Conservation (phyloP, 2,329 filamentous ascomycete genomes). For the Basipetospora sp. region DNA sequence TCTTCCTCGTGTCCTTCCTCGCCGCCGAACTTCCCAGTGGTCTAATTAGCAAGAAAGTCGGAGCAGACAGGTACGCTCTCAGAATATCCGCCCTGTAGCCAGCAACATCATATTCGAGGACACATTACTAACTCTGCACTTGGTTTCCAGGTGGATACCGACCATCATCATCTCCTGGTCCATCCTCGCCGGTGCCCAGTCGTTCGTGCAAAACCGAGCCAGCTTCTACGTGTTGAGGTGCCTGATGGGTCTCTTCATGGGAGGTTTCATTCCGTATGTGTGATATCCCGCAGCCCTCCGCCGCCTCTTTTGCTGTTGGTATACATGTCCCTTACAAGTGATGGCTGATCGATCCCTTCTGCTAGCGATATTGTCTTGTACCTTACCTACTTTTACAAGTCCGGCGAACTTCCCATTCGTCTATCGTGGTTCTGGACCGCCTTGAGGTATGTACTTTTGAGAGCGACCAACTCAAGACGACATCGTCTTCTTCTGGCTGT, state of each 20-base stretch:
- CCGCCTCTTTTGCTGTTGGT: slow-evolving; percentile 12
- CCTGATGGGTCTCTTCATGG: slow-evolving; percentile 31
- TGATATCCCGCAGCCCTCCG: slow-evolving; percentile 13
- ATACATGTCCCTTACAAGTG: neutral
- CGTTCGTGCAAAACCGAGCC: slow-evolving; percentile 20
- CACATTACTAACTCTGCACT: no score
- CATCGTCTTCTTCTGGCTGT: slow-evolving; percentile 26
- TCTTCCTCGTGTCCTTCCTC: slow-evolving; percentile 26
- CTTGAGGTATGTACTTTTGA: slow-evolving; percentile 3
- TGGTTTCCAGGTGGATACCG: slow-evolving; percentile 31
- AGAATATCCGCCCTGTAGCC: no score
- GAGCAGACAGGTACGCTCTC: slow-evolving; percentile 27
- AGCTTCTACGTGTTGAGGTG: slow-evolving; percentile 27
- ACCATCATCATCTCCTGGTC: slow-evolving; percentile 27
- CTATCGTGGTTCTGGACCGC: slow-evolving; percentile 19
- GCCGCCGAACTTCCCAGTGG: slow-evolving; percentile 34
- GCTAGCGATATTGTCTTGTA: slow-evolving; percentile 21
- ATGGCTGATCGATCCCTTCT: neutral
- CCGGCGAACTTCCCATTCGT: slow-evolving; percentile 23
- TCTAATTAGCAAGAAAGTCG: slow-evolving; percentile 34
- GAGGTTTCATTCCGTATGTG: slow-evolving; percentile 34
- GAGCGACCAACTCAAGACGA: neutral
- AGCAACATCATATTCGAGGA: no score
- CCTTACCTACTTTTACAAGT: slow-evolving; percentile 29
- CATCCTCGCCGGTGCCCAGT: slow-evolving; percentile 23